These are phyloP conservation scores for Globisporangium alternatum DNA, from an alignment of 352 stramenopile genomes.

Conservation along the genomic window DNA sequence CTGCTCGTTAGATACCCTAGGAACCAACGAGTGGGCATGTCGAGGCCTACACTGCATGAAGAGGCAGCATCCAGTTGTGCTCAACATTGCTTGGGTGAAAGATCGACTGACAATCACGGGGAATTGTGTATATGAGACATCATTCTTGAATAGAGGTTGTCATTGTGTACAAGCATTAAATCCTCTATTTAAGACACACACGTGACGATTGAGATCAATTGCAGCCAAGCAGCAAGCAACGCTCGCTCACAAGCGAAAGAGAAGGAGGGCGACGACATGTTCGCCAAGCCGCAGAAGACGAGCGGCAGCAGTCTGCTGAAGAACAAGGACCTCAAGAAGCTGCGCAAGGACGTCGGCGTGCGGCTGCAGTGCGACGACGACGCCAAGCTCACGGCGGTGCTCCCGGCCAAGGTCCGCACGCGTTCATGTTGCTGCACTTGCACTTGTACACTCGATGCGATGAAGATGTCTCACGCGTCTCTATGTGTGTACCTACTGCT, in stretches of 20 bases:
- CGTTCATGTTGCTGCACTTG: not conserved
- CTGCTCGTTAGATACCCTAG: no score
- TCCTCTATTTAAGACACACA: no score
- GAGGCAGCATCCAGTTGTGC: no score
- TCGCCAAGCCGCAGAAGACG: constrained; percentile 72
- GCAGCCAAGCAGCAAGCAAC: not conserved
- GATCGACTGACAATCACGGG: no score
- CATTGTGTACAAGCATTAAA: no score
- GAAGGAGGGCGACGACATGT: constrained; percentile 37
- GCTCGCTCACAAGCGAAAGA: not conserved
- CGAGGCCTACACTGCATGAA: no score
- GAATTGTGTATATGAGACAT: no score
- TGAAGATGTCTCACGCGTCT: not conserved
- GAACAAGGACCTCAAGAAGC: constrained; percentile 86
- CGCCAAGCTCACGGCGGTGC: constrained; percentile 31
- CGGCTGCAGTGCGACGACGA: constrained; percentile 43
- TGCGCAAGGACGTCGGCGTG: constrained; percentile 54
- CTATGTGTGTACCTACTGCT: constrained; percentile 2
- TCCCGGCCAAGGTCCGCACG: constrained; percentile 37
- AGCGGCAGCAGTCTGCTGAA: constrained; percentile 81
- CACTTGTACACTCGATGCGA: not conserved
- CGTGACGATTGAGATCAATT: not conserved
- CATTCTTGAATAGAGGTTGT: no score
- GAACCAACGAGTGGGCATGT: no score
- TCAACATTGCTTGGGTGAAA: no score